Percentiles rank a stretch among this genome's conserved stretches.
Conservation (phyloP, 2,329 filamentous ascomycete genomes). For the Clarireedia sp. region DNA sequence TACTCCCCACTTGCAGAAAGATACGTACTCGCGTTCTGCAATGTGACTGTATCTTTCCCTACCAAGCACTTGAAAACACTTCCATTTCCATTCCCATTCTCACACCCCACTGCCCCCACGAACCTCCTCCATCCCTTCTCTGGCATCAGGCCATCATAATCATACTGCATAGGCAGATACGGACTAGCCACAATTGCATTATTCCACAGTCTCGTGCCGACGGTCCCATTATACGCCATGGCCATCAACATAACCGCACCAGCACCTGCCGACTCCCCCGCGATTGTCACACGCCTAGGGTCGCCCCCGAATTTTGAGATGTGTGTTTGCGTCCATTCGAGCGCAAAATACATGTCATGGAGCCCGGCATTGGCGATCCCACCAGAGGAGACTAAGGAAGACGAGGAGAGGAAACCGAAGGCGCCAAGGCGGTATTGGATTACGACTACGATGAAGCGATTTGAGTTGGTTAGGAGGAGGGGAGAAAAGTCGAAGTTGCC, state of each 20-base stretch:
- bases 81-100: constrained; percentile 26
- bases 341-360: constrained; percentile 49
- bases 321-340: constrained; percentile 50
- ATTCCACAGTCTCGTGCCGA: background rate
- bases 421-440: constrained; percentile 58
- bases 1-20: constrained; percentile 15
- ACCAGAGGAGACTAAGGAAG: constrained; percentile 43
- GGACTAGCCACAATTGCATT: constrained; percentile 34
- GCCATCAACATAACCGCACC: constrained; percentile 41
- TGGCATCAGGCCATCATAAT: constrained; percentile 37
- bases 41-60: constrained; percentile 24
- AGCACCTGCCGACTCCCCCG: constrained; percentile 48
- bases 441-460: constrained; percentile 47
- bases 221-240: constrained; percentile 21
- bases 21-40: constrained; percentile 23
- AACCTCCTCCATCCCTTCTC: constrained; percentile 38
- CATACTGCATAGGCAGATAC: constrained; percentile 46
- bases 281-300: constrained; percentile 42
- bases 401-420: constrained; percentile 60
- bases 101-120: constrained; percentile 34
- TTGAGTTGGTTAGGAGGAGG: constrained; percentile 39
- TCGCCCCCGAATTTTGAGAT: constrained; percentile 48
- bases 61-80: constrained; percentile 26
- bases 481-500: constrained; percentile 31
- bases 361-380: constrained; percentile 56